Evolutionary conservation across 306 rosid genomes (phyloP).

Genomic region (Trifolium dubium): DNA sequence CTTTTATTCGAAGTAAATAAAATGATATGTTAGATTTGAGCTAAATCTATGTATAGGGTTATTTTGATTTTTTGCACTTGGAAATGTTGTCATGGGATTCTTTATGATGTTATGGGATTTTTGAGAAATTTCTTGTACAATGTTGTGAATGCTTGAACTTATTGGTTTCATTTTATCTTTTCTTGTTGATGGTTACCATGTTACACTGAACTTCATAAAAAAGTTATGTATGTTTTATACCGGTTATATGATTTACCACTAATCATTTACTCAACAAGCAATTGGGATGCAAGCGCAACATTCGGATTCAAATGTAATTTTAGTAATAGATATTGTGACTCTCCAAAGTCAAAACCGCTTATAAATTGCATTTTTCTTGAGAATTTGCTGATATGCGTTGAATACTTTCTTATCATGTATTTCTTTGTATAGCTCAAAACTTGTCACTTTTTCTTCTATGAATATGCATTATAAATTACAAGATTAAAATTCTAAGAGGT

Average conservation of each 20-base stretch:
- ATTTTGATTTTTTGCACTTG: constrained; percentile 10
- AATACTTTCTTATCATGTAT: neutral
- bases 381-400: neutral
- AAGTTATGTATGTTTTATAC: neutral
- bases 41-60: constrained; percentile 7
- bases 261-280: no score
- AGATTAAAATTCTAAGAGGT: constrained; percentile 25
- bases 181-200: neutral
- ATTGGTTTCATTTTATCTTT: no score
- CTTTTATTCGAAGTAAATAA: neutral
- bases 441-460: constrained; percentile 13
- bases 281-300: no score
- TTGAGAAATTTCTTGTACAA: neutral
- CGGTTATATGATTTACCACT: no score
- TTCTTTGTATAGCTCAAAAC: constrained; percentile 22
- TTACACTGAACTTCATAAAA: neutral
- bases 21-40: constrained; percentile 18
- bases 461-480: constrained; percentile 1
- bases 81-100: constrained; percentile 15
- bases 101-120: constrained; percentile 17
- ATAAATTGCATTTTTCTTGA: neutral
- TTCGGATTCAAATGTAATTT: neutral
- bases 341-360: neutral
- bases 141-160: neutral
- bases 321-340: neutral